Base-by-base conservation (phyloP, 306 rosid species). In the Cucurbita argyrosperma region DNA sequence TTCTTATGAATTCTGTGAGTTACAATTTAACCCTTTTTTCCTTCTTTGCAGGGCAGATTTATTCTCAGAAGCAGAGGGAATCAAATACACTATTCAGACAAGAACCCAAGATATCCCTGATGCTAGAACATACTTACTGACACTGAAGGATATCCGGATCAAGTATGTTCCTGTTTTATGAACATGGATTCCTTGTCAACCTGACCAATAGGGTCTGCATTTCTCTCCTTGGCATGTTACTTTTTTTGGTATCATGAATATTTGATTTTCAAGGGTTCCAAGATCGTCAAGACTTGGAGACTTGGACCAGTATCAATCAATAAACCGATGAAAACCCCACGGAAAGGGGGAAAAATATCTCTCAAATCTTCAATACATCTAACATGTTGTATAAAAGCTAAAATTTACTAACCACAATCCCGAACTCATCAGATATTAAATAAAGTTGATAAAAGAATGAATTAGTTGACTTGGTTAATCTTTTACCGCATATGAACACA, bases 81-180 rank as follows among this genome's bases (percentile, higher is more conserved):
- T 91, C 76, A 58, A 49, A 67, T 59, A 75, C 58, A 83, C 90
- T 67, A 91, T 94, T 64, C 77, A 91, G 62, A 35, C 66, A 0
- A 82, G 69, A 60, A 94, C 99, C n/a, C 65, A 77, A 18, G 91
- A 88, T 76, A 87, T 91, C 79, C 95, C 91, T 47, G 99, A 94
- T 85, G 97, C 92, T n/a, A 84, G 89, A 19, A 79, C 97, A 75
- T 91, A 90, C 87, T 87, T 94, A 76, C 77, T 91, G 88, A 82
- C 92, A 19, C 50, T 88, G 96, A 85, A 88, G 86, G 99, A 91
- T 76, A 86, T 91, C 50, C 83, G 99, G 78, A 82, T 76, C 76
- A 87, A 82, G 97, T 94, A 79, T 23, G 80, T 80, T 69, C 59
- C 76, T 71, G 40, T 71, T 79, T 11, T 40, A 51, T 58, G 68